A percentile compares a stretch with the other conserved stretches of the same genome.
These are phyloP conservation scores for Aspergillus uvarum DNA, from an alignment of 2,329 filamentous ascomycete species.

Conservation along the genomic window DNA sequence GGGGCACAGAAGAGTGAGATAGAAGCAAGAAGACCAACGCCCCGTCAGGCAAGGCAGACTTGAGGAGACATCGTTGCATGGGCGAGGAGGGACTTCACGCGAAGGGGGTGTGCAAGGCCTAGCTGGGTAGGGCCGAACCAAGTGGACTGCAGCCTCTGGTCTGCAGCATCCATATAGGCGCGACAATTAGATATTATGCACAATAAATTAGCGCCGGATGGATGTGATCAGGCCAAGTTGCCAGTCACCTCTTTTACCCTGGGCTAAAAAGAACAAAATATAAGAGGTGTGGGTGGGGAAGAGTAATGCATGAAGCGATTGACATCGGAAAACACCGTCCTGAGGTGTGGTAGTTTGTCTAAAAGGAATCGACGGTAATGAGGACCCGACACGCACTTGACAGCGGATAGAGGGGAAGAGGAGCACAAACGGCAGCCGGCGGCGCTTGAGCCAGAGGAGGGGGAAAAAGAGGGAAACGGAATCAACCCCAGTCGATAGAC, in stretches of 20 bases:
- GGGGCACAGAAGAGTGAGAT: constrained; percentile 25
- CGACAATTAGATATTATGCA: constrained; percentile 23
- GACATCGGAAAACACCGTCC: constrained; percentile 12
- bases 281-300: background rate
- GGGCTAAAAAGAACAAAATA: background rate
- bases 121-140: constrained; percentile 23
- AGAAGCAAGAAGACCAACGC: constrained; percentile 29
- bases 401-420: constrained; percentile 2
- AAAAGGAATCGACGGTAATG: background rate
- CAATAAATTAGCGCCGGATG: constrained; percentile 33
- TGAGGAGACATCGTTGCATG: constrained; percentile 23
- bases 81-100: constrained; percentile 23
- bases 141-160: constrained; percentile 30
- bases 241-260: constrained; percentile 20
- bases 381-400: background rate
- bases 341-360: background rate
- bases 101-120: constrained; percentile 11
- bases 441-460: background rate
- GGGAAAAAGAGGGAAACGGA: background rate
- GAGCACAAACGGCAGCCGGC: background rate
- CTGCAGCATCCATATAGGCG: constrained; percentile 29
- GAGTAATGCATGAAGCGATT: constrained; percentile 7
- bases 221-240: constrained; percentile 25
- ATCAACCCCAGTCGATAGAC: background rate
- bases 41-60: constrained; percentile 40